These are phyloP conservation scores for Ustilago cynodontis DNA, from an alignment of 1,284 basidiomycete genomes.

Conservation along the genomic window DNA sequence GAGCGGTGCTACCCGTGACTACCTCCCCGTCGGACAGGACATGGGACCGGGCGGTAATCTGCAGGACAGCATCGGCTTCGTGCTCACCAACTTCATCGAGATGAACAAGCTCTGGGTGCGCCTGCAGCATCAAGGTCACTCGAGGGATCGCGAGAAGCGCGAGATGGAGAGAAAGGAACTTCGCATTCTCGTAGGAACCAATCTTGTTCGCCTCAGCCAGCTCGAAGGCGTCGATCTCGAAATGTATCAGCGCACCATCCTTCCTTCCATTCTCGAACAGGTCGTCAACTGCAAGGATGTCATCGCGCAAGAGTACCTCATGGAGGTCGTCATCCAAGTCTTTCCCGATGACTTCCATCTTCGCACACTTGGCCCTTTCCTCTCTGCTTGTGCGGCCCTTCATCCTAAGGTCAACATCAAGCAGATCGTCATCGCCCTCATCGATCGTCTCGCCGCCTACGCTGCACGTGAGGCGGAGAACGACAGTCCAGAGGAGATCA, in stretches of 20 bases:
- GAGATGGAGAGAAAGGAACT: slow-evolving; percentile 68
- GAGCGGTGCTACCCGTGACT: slow-evolving; percentile 68
- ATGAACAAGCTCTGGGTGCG: slow-evolving; percentile 71
- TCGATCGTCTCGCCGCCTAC: slow-evolving; percentile 68
- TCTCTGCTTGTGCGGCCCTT: slow-evolving; percentile 68
- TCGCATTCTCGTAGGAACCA: slow-evolving; percentile 69
- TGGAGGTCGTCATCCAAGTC: slow-evolving; percentile 70
- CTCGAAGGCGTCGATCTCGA: slow-evolving; percentile 68
- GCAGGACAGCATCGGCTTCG: slow-evolving; percentile 68
- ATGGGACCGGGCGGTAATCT: slow-evolving; percentile 66
- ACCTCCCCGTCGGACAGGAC: slow-evolving; percentile 64
- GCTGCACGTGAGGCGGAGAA: slow-evolving; percentile 68
- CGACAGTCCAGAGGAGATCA: slow-evolving; percentile 66
- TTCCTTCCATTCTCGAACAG: slow-evolving; percentile 68
- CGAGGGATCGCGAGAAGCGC: slow-evolving; percentile 68
- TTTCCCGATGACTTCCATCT: slow-evolving; percentile 70
- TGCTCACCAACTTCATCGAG: slow-evolving; percentile 69
- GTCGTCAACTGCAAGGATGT: slow-evolving; percentile 70
- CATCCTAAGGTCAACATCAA: slow-evolving; percentile 70
- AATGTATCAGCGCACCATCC: slow-evolving; percentile 65
- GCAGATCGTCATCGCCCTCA: slow-evolving; percentile 68
- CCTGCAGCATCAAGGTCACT: slow-evolving; percentile 69
- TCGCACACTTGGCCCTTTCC: slow-evolving; percentile 64
- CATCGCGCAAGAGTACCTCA: slow-evolving; percentile 69
- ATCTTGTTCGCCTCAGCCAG: slow-evolving; percentile 69